Conservation (phyloP, 225 moss, liverwort and hornwort genomes). For the Polytrichum commune region DNA sequence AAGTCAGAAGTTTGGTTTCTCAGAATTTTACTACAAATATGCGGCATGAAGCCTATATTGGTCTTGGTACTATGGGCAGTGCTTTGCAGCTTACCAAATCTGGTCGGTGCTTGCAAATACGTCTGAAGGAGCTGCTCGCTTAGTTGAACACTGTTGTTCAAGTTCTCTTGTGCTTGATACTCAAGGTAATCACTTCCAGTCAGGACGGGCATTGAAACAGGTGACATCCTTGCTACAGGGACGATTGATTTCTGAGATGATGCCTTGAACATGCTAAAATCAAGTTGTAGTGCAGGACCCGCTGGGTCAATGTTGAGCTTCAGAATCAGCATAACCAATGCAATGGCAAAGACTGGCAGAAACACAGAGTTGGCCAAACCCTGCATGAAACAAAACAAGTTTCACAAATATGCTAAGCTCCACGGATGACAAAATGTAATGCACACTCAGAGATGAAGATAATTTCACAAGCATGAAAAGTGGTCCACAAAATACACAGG, state of each 20-base stretch:
- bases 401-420: too few species aligned
- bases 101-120: slow-evolving; percentile 49
- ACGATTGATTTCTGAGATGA: slow-evolving; percentile 35
- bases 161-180: slow-evolving; percentile 30
- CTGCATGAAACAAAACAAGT: slow-evolving; percentile 31
- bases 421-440: too few species aligned
- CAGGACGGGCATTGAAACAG: slow-evolving; percentile 31
- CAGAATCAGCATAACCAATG: slow-evolving; percentile 91
- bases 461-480: too few species aligned
- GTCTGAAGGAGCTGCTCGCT: slow-evolving; percentile 74
- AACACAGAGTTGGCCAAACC: slow-evolving; percentile 86
- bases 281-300: slow-evolving; percentile 61
- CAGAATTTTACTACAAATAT: neutral
- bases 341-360: slow-evolving; percentile 79
- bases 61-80: neutral
- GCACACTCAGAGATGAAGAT: too few species aligned
- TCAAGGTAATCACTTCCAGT: slow-evolving; percentile 53
- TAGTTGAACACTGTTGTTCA: slow-evolving; percentile 71
- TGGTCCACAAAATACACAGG: too few species aligned
- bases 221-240: slow-evolving; percentile 65
- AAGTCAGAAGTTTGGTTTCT: neutral
- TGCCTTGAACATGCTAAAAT: slow-evolving; percentile 68
- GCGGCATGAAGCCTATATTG: neutral
- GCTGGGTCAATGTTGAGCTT: slow-evolving; percentile 93
- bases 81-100: slow-evolving; percentile 66